Evolutionary conservation across 2,329 filamentous ascomycete species (phyloP), one percentile per base, ranked within the genome.

Genomic region (Fusarium sp.): DNA sequence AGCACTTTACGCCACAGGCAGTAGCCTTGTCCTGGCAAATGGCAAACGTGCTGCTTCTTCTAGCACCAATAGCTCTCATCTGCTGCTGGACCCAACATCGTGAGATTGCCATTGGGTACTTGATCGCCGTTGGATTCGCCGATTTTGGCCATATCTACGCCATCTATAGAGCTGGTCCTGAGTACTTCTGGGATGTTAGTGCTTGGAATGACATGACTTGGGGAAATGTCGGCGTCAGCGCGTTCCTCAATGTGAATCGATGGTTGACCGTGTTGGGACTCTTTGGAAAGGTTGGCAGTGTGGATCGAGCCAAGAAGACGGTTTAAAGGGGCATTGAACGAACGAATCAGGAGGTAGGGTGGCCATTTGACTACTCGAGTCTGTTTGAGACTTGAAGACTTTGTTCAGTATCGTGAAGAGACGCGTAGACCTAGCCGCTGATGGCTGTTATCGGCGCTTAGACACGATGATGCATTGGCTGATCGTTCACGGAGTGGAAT

Each of bases 171-270:
- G 27, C 57, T 50, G 64, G 64, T 0, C 57, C 64, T 11, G 58
- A 62, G 18, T 66, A 66, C 13, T 57, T 66, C 16, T 66, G 64
- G 64, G 29, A 62, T 20, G 2, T 57, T 29, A 50, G 34, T 9
- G 31, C 34, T 4, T 66, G 35, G 34, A 66, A 66, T 16, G 47
- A 62, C n/a, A 66, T 66, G 64, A 66, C 58, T 6, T 40, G 31
- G 57, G 64, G 58, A 4, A 62, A 62, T 29, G 59, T 67, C 2
- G 64, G 64, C n/a, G 64, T 57, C 11, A 63, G 64, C 24, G 64
- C 37, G 50, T 63, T 67, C 42, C 64, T 67, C 18, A 67, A 67
- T 6, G 40, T 42, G 2, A 67, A 67, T 22, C 29, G 64, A 34
- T 67, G 58, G 59, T 20, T 67, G 47, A 67, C 64, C 8, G 58